A percentile compares a stretch with the other conserved stretches of the same genome.
These are phyloP conservation scores for Canna indica DNA, from an alignment of 176 grass and related monocot genomes.

Conservation along the genomic window DNA sequence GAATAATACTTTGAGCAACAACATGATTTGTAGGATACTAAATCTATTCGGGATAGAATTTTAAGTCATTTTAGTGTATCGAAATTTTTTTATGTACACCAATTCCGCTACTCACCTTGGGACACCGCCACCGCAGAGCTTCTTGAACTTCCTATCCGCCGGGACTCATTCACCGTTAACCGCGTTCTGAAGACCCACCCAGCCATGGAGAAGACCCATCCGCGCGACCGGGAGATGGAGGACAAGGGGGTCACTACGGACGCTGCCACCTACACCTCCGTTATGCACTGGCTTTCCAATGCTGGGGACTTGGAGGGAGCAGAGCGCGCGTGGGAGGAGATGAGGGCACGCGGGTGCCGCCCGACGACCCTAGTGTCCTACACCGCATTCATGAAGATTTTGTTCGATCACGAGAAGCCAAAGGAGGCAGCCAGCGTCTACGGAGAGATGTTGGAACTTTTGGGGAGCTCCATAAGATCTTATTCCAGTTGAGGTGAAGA, in stretches of 20 bases:
- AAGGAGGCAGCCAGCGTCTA: conserved; percentile 36
- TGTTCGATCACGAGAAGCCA: conserved; percentile 44
- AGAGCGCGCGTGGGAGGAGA: conserved; percentile 53
- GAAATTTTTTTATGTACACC: too few species aligned
- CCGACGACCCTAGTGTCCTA: conserved; percentile 66
- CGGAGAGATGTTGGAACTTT: conserved; percentile 53
- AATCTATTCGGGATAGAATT: too few species aligned
- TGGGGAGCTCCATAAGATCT: not conserved
- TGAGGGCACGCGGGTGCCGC: conserved; percentile 28
- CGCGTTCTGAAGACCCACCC: conserved; percentile 81
- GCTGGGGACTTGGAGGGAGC: conserved; percentile 45
- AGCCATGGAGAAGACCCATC: conserved; percentile 51
- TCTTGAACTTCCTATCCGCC: conserved; percentile 31
- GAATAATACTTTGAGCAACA: not conserved
- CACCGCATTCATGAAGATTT: conserved; percentile 56
- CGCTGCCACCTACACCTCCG: conserved; percentile 48
- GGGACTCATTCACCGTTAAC: conserved; percentile 65
- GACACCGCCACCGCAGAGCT: conserved; percentile 34
- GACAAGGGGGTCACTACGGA: conserved; percentile 34
- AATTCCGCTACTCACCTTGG: conserved; percentile 52
- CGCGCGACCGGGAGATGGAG: conserved; percentile 48
- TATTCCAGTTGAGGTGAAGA: not conserved
- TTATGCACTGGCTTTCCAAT: conserved; percentile 59
- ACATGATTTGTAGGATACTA: too few species aligned
- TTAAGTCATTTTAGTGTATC: too few species aligned